A percentile compares a stretch with the other conserved stretches of the same genome.
Conservation (phyloP, 371 early-diverging fungal species). For the Coemansia sp. region DNA sequence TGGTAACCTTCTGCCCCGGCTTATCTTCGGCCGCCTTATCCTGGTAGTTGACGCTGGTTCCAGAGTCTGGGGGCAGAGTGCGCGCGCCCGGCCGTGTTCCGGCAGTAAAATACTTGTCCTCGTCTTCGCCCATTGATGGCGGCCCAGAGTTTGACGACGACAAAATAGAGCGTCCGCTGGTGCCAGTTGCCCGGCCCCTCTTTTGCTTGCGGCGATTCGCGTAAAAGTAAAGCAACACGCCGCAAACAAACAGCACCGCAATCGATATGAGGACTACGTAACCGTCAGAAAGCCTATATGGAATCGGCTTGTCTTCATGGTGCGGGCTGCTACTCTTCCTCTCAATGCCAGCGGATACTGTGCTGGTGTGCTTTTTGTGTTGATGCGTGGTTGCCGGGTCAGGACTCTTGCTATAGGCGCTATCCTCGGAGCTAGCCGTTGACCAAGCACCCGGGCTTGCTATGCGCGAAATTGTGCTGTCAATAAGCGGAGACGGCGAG, state of each 20-base stretch:
- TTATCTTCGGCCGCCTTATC: not conserved
- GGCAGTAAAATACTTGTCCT: constrained; percentile 5
- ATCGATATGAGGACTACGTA: constrained; percentile 34
- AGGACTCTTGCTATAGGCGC: not conserved
- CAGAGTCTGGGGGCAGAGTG: constrained; percentile 30
- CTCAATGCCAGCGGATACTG: not conserved
- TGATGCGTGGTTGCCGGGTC: not conserved
- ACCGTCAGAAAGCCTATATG: constrained; percentile 26
- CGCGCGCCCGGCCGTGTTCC: not conserved
- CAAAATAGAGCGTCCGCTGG: constrained; percentile 9
- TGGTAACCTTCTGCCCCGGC: not conserved
- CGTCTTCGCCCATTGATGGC: constrained; percentile 3
- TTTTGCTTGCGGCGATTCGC: constrained; percentile 18
- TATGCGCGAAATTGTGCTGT: not conserved
- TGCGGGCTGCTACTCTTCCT: not conserved
- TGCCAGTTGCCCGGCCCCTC: not conserved
- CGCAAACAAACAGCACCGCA: constrained; percentile 18
- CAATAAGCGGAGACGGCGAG: not conserved
- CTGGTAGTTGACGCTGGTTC: constrained; percentile 20
- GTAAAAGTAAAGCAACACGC: constrained; percentile 30
- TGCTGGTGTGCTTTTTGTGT: not conserved
- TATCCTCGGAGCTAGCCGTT: not conserved
- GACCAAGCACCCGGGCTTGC: not conserved
- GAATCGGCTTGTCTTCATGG: not conserved
- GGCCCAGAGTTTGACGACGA: constrained; percentile 10